A percentile compares a stretch with the other conserved stretches of the same genome.
phyloP scores from a whole-genome alignment of 805 yeast species.

The Candida michaelii region DNA sequence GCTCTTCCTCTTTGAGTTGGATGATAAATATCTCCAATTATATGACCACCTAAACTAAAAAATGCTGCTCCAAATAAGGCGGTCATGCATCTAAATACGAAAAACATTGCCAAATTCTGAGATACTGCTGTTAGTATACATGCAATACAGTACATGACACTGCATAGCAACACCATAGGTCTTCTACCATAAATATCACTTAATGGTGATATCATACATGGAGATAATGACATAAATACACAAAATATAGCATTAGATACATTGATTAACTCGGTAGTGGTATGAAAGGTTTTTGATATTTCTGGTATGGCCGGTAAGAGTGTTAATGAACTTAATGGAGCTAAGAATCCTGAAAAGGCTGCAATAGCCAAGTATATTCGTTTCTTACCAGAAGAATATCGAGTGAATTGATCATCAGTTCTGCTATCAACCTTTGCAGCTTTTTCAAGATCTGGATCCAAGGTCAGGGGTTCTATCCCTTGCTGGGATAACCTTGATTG shows the following conservation, averaged over 20 bases:
- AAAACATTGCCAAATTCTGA: slow-evolving; percentile 53
- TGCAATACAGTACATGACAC: slow-evolving; percentile 24
- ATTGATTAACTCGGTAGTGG: slow-evolving; percentile 48
- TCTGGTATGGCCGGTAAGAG: slow-evolving; percentile 53
- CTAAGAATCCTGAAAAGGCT: slow-evolving; percentile 35
- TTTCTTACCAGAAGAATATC: slow-evolving; percentile 17
- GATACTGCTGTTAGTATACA: slow-evolving; percentile 44
- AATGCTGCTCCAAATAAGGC: slow-evolving; percentile 58
- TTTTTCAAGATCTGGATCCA: slow-evolving; percentile 1
- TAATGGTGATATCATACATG: slow-evolving; percentile 49
- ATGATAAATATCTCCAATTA: slow-evolving; percentile 50
- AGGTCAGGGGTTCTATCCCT: neutral
- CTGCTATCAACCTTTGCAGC: slow-evolving; percentile 3
- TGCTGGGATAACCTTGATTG: slow-evolving; percentile 18
- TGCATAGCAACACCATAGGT: slow-evolving; percentile 42
- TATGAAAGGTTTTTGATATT: slow-evolving; percentile 45
- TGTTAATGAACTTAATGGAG: slow-evolving; percentile 46
- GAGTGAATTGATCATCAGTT: slow-evolving; percentile 10
- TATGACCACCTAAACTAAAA: slow-evolving; percentile 52
- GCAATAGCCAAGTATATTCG: slow-evolving; percentile 17
- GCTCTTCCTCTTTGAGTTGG: slow-evolving; percentile 54
- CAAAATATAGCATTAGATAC: slow-evolving; percentile 51
- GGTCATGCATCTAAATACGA: slow-evolving; percentile 48
- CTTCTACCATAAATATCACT: slow-evolving; percentile 55
- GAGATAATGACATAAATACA: slow-evolving; percentile 53